These are phyloP conservation scores for Tillandsia leiboldiana DNA, from an alignment of 176 grass and related monocot genomes.

Conservation along the genomic window DNA sequence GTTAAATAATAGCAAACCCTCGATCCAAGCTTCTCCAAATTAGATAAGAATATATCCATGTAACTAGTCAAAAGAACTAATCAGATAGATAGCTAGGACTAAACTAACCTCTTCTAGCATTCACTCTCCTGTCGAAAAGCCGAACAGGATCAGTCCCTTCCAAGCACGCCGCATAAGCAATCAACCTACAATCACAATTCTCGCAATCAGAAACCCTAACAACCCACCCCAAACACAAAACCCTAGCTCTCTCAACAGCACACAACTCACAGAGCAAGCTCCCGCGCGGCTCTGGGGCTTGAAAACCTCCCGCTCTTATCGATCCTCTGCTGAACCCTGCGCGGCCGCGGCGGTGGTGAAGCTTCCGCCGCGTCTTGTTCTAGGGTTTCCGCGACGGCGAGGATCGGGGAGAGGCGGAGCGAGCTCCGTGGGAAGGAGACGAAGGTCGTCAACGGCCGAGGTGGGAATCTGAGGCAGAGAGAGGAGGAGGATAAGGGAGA, in stretches of 20 bases:
- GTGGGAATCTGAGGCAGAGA: background rate
- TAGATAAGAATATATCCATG: background rate
- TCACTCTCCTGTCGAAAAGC: constrained; percentile 79
- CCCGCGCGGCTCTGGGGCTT: constrained; percentile 75
- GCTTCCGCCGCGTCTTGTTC: constrained; percentile 8
- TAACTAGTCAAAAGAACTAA: background rate
- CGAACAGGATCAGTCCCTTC: constrained; percentile 77
- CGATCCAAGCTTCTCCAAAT: background rate
- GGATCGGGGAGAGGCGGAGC: background rate
- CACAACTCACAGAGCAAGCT: constrained; percentile 87
- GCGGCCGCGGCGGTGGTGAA: background rate
- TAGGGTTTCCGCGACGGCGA: constrained; percentile 21
- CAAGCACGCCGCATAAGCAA: constrained; percentile 85
- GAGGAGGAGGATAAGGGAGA: constrained; percentile 1
- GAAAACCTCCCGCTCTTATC: constrained; percentile 75
- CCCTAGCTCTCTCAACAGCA: background rate
- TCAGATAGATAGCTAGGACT: constrained; percentile 5
- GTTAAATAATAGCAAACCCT: too few species aligned
- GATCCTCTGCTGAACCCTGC: constrained; percentile 24
- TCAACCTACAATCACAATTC: constrained; percentile 37
- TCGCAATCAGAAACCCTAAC: background rate
- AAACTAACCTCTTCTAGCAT: constrained; percentile 57
- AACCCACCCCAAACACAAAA: background rate
- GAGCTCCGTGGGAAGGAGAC: constrained; percentile 2
- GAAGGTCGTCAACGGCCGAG: background rate